phyloP scores from a whole-genome alignment of 1,284 basidiomycete genomes.

The Microbotryum intermedium region DNA sequence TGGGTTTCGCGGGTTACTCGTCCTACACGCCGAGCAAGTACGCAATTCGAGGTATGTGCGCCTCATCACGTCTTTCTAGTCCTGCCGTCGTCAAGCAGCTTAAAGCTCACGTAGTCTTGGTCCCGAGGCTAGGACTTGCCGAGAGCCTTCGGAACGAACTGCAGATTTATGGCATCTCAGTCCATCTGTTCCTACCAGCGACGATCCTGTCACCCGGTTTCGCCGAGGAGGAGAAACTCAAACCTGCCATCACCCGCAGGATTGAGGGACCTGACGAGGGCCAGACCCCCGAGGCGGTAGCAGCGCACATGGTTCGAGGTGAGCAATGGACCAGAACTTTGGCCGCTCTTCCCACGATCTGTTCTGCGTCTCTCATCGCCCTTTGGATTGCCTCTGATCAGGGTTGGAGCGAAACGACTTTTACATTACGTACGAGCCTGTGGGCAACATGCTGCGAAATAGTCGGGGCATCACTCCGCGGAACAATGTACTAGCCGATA shows the following conservation, averaged over 20 bases:
- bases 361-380: no score
- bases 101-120: not conserved
- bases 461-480: constrained; percentile 59
- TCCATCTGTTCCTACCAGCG: constrained; percentile 79
- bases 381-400: constrained; percentile 29
- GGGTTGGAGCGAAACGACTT: constrained; percentile 63
- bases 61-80: not conserved
- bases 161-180: constrained; percentile 63
- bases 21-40: constrained; percentile 83
- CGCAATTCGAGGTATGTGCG: constrained; percentile 64
- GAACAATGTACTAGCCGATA: constrained; percentile 54
- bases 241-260: constrained; percentile 67
- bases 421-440: constrained; percentile 66
- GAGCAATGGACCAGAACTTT: constrained; percentile 20
- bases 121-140: constrained; percentile 55
- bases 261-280: constrained; percentile 72
- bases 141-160: constrained; percentile 78
- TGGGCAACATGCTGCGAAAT: constrained; percentile 60
- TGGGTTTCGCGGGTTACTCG: constrained; percentile 73
- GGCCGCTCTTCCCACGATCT: no score
- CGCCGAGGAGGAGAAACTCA: constrained; percentile 68
- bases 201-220: constrained; percentile 78
- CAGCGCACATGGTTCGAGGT: constrained; percentile 58
- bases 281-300: constrained; percentile 58
- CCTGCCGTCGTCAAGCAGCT: not conserved